Evolutionary conservation across 306 rosid genomes (phyloP).

Genomic region (Pyrus bretschneideri): DNA sequence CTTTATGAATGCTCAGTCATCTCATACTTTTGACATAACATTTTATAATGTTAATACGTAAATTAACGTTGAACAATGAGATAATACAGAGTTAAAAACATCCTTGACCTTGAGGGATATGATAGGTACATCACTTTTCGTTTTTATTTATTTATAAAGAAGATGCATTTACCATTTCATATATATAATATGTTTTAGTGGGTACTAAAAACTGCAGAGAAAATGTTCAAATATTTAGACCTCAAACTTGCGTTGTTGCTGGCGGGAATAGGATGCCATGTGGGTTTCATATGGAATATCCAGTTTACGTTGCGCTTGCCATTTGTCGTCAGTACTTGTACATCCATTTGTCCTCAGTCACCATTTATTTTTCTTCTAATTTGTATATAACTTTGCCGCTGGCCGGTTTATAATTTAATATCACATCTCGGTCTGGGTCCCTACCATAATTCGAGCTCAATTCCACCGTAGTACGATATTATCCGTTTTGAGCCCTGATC

Average conservation of each 20-base stretch:
- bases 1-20: too few relatives aligned
- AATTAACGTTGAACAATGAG: too few relatives aligned
- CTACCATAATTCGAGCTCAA: too few relatives aligned
- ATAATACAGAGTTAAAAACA: too few relatives aligned
- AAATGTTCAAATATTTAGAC: not conserved
- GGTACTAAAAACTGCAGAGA: not conserved
- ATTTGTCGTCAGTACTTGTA: not conserved
- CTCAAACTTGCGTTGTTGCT: not conserved
- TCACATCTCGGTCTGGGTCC: too few relatives aligned
- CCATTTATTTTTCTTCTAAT: not conserved
- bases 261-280: not conserved
- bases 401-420: not conserved
- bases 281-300: not conserved
- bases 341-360: not conserved
- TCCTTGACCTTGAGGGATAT: not conserved
- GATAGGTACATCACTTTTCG: too few relatives aligned
- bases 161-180: not conserved
- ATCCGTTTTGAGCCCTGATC: too few relatives aligned
- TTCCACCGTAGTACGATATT: too few relatives aligned
- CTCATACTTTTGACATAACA: too few relatives aligned
- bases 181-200: not conserved
- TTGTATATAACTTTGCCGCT: not conserved
- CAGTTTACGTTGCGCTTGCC: not conserved
- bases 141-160: too few relatives aligned
- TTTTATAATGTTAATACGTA: too few relatives aligned